Conservation (phyloP, 2,329 filamentous ascomycete species). For the Scedosporium boydii region DNA sequence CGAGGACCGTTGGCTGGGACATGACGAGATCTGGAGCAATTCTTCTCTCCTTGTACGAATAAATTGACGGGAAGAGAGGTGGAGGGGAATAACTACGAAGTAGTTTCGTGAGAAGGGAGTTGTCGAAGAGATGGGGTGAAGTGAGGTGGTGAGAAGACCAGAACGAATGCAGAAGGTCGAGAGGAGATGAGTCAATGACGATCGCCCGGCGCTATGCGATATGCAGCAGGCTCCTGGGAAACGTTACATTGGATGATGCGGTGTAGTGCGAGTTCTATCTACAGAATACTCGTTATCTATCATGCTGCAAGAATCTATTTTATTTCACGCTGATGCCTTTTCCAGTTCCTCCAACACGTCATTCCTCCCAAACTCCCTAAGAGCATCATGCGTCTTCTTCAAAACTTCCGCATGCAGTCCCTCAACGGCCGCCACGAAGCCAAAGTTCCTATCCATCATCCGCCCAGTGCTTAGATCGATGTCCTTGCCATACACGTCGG, state of each 20-base stretch:
- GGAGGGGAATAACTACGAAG: neutral
- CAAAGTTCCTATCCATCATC: conserved; percentile 39
- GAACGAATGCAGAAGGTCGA: too few species aligned
- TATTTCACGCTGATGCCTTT: neutral
- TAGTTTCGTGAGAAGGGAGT: too few species aligned
- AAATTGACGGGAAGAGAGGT: neutral
- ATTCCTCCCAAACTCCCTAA: conserved; percentile 1
- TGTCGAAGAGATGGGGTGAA: too few species aligned
- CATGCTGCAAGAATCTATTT: neutral
- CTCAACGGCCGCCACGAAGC: conserved; percentile 44
- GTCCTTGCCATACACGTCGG: conserved; percentile 40
- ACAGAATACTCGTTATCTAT: neutral
- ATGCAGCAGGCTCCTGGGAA: too few species aligned
- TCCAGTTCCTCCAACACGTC: neutral
- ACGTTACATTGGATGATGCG: too few species aligned
- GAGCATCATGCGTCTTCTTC: neutral
- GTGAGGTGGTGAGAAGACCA: too few species aligned
- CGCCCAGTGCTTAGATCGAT: conserved; percentile 42
- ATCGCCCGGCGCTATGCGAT: too few species aligned
- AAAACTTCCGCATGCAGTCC: conserved; percentile 31
- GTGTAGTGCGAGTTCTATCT: neutral
- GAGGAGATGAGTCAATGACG: too few species aligned
- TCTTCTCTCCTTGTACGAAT: neutral
- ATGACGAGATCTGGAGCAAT: neutral
- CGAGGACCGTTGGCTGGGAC: conserved; percentile 23